Conservation (phyloP, 208 protist species). For the Acanthamoeba comandoni region DNA sequence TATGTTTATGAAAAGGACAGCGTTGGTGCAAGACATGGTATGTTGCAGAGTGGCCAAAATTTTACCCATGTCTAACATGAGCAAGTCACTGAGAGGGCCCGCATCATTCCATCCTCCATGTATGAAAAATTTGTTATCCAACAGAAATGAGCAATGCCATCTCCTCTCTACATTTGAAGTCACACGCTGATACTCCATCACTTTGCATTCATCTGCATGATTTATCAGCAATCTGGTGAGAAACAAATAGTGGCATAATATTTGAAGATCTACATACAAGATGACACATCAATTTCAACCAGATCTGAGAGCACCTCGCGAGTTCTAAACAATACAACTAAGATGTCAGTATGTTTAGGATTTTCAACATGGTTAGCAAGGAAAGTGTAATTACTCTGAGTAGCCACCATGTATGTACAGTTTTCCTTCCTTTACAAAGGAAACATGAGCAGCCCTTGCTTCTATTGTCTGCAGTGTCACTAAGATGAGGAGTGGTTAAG, state of each 20-base stretch:
- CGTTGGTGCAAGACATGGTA: background rate
- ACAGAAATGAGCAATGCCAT: slow-evolving; percentile 50
- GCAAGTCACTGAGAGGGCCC: slow-evolving; percentile 5
- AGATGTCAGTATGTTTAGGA: no score
- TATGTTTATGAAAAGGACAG: background rate
- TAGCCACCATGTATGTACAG: slow-evolving; percentile 68
- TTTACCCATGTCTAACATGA: slow-evolving; percentile 23
- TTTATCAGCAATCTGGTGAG: background rate
- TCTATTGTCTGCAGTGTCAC: slow-evolving; percentile 28
- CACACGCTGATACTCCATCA: background rate
- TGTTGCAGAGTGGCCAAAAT: background rate
- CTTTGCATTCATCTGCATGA: background rate
- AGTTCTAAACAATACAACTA: no score
- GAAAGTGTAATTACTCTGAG: no score
- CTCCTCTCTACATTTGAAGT: slow-evolving; percentile 39
- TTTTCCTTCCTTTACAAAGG: slow-evolving; percentile 18
- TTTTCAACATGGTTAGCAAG: no score
- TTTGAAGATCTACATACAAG: background rate
- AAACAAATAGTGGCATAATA: background rate
- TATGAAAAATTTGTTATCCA: slow-evolving; percentile 19
- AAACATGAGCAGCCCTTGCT: slow-evolving; percentile 29
- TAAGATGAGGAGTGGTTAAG: background rate
- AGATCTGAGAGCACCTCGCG: slow-evolving; percentile 29
- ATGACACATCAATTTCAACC: slow-evolving; percentile 35
- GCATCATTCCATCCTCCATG: slow-evolving; percentile 34